phyloP scores from a whole-genome alignment of 2,329 filamentous ascomycete species.

The Diplodia scrobiculata region DNA sequence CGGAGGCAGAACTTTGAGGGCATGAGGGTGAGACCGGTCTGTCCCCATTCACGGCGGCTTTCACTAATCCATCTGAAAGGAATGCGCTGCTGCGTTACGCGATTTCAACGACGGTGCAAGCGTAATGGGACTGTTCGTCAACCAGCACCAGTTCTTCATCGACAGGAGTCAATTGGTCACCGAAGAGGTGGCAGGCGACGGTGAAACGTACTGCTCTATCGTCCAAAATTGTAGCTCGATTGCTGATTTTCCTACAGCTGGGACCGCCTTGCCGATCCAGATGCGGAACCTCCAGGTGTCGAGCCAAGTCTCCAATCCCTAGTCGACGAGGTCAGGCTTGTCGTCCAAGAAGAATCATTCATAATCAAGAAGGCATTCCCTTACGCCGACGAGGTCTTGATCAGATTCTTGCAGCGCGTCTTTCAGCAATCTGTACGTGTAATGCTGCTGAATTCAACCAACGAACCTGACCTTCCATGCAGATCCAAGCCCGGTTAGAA shows the following conservation, averaged over 20 bases:
- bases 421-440: conserved; percentile 77
- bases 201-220: conserved; percentile 49
- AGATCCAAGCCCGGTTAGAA: conserved; percentile 88
- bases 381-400: conserved; percentile 90
- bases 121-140: conserved; percentile 94
- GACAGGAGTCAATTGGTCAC: conserved; percentile 88
- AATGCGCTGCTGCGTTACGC: conserved; percentile 88
- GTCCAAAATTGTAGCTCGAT: too few species aligned
- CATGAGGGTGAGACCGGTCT: conserved; percentile 64
- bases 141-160: conserved; percentile 99
- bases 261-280: conserved; percentile 92
- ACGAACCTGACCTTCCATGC: not conserved
- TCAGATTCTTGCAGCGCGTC: conserved; percentile 89
- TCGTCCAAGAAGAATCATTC: conserved; percentile 94
- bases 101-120: conserved; percentile 96
- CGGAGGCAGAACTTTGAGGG: conserved; percentile 92
- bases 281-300: conserved; percentile 85
- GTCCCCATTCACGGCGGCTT: not conserved
- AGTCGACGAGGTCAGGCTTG: conserved; percentile 89
- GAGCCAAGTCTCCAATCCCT: conserved; percentile 90
- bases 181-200: conserved; percentile 77
- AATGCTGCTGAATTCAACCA: not conserved
- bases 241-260: conserved; percentile 57
- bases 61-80: conserved; percentile 42
- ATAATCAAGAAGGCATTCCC: conserved; percentile 97